A percentile compares a stretch with the other conserved stretches of the same genome.
Conservation (phyloP, 2,329 filamentous ascomycete species). For the Didymella sp. region DNA sequence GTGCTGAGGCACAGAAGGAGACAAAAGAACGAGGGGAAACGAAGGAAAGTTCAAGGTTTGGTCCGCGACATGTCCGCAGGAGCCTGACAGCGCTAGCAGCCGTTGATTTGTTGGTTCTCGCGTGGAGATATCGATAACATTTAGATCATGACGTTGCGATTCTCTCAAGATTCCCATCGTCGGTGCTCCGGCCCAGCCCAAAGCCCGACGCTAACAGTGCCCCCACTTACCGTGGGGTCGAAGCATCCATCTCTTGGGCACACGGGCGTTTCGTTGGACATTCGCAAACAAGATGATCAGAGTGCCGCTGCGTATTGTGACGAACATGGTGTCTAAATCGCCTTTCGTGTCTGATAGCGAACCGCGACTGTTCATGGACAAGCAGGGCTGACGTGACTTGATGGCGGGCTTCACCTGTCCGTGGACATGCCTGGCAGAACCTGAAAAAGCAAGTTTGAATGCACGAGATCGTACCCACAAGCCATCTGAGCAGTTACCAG, state of each 20-base stretch:
- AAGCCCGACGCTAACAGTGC: conserved; percentile 11
- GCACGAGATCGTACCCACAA: neutral
- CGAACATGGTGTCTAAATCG: too few species aligned
- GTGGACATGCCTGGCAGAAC: neutral
- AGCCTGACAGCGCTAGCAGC: conserved; percentile 6
- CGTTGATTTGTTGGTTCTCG: conserved; percentile 6
- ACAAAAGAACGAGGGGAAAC: neutral
- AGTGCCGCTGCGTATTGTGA: neutral
- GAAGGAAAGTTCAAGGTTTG: neutral
- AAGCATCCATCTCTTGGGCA: neutral
- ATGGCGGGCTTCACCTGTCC: neutral
- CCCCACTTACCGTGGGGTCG: conserved; percentile 1
- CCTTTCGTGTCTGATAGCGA: too few species aligned
- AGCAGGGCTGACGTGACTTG: too few species aligned
- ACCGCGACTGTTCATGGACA: too few species aligned
- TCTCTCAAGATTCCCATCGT: conserved; percentile 1
- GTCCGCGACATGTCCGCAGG: conserved; percentile 30
- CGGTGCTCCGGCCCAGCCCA: conserved; percentile 4
- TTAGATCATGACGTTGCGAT: conserved; percentile 16
- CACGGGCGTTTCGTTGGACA: neutral
- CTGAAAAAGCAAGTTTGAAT: neutral
- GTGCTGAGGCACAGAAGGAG: neutral
- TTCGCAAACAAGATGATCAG: neutral
- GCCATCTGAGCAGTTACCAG: neutral
- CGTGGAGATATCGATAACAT: conserved; percentile 8